Base-by-base conservation (phyloP, 352 stramenopile species). In the Globisporangium cederbergense region DNA sequence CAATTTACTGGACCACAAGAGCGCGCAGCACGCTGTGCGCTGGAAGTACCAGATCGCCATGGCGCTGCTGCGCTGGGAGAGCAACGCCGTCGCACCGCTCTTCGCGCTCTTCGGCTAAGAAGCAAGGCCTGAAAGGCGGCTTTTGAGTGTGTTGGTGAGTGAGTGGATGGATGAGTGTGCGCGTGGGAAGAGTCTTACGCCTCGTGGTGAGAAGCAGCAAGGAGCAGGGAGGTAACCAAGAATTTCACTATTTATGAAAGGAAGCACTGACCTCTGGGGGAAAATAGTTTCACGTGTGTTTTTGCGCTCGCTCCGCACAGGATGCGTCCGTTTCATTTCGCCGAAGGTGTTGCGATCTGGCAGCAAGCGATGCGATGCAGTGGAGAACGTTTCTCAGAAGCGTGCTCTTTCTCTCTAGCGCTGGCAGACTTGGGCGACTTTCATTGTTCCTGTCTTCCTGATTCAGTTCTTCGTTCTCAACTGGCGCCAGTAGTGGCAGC, bases 41-140 rank as follows among this genome's bases (percentile, higher is more conserved):
- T 92, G 83, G 83, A 92, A 90, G 66, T 92, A 92, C 69, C 79
- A 92, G 70, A 90, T 92, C 65, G 81, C 81, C 14, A 90, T 92
- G 78, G 77, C 83, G 38, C 66, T 90, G 34, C 64, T 92, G 61
- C 72, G 83, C 20, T 92, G 83, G 83, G 83, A 92, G 65, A 92
- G 83, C 67, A 92, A 90, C 66, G 81, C 83, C 52, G 80, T 86
- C 9, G 81, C 83, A 56, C 81, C 81, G 49, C 74, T 92, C 6
- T 92, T 92, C 32, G 74, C 77, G 36, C 74, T 91, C 20, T 83
- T 80, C 54, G 77, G 80, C 30, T 90, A 66, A 77, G 3, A 36
- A 36, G 32, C 11, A 52, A 9, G 43, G 4, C 13, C n/a, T 42
- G 5, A 0, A 13, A 9, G 36, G 25, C 25, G 25, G 25, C 25